Evolutionary conservation across 768 basidiomycete genomes (phyloP).

Genomic region (Termitomyces sp.): DNA sequence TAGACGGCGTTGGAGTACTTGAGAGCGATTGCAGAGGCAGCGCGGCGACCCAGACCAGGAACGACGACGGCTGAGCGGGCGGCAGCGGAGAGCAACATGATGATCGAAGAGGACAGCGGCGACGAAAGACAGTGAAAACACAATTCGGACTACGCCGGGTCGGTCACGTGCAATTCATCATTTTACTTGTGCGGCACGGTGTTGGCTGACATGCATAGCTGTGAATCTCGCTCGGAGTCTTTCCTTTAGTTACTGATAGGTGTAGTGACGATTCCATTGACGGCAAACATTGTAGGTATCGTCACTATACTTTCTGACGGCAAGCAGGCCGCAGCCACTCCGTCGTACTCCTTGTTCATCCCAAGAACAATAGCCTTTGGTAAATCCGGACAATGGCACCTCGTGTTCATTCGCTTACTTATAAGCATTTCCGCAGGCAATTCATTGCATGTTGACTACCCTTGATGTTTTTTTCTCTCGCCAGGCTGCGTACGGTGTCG

Average conservation of each 20-base stretch:
- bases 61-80: constrained; percentile 45
- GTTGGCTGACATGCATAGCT: too few species aligned
- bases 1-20: constrained; percentile 86
- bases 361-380: constrained; percentile 7
- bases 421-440: background rate
- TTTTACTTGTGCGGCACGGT: background rate
- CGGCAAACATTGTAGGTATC: background rate
- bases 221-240: background rate
- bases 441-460: constrained; percentile 19
- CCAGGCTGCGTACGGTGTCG: constrained; percentile 66
- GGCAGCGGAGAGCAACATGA: constrained; percentile 53
- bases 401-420: constrained; percentile 1
- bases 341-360: background rate
- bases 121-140: constrained; percentile 14
- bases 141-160: constrained; percentile 14
- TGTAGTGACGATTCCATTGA: background rate
- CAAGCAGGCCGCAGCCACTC: background rate
- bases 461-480: constrained; percentile 62
- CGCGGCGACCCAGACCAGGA: constrained; percentile 57
- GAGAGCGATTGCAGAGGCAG: constrained; percentile 69
- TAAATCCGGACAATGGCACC: constrained; percentile 12
- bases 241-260: background rate
- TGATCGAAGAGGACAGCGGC: constrained; percentile 18
- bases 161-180: constrained; percentile 9
- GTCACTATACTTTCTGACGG: background rate